Base-by-base conservation (phyloP, 2,329 filamentous ascomycete species). In the Nemania sp. region DNA sequence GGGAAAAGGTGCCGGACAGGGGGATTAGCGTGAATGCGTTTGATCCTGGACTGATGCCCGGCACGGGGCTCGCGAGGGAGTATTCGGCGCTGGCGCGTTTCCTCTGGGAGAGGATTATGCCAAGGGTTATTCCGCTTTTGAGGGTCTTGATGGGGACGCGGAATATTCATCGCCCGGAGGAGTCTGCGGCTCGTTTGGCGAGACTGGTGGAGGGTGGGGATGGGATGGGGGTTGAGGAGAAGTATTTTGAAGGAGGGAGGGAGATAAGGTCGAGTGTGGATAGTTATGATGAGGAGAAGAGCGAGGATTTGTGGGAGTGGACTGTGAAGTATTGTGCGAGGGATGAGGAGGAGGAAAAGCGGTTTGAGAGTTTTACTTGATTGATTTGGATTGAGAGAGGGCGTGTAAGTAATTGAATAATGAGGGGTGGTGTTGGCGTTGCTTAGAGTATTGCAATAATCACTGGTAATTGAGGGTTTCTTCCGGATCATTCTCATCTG, bases 251-350 rank as follows among this genome's bases (percentile, higher is more conserved):
- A 60, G 74, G 70, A 0, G 57, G 44, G 36, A 71, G 69, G 57
- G 60, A 70, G 56, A 75, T 75, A 14, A 62, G 65, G 53, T 74
- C 70, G 7, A 78, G 77, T 57, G 63, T 64, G 17, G 72, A 69
- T 34, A 80, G 76, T 57, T 74, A 76, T 54, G 68, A 74, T 43
- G 65, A 70, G 62, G 59, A 48, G 20, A 77, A 77, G 61, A 78
- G 80, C 62, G 73, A 81, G 14, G 76, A 79, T 57, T 55, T 80
- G 26, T 80, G 75, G 75, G 48, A 65, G 20, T 81, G 77, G 77
- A 81, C 77, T 0, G 15, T 54, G 2, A 26, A 50, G 1, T 50
- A 46, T 20, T 49, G 43, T 9, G 50, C 46, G 6, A 34, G 43
- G 12, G 52, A 41, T 9, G 54, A 57, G 5, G 52, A 48, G 9